Conservation (phyloP, 140 eudicot species). For the Stevia rebaudiana region DNA sequence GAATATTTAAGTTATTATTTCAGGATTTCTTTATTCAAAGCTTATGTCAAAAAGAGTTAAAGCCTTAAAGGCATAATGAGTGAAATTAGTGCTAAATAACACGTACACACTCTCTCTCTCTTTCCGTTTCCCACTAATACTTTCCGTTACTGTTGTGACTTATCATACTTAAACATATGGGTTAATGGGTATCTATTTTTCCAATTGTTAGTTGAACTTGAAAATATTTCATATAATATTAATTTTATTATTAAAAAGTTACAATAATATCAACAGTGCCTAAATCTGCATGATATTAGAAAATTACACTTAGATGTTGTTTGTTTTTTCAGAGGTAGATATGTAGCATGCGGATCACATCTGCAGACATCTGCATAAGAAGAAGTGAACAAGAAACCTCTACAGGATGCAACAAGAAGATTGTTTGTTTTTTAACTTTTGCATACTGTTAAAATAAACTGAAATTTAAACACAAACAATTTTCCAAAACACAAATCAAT, state of each 20-base stretch:
- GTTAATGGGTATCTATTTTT: neutral
- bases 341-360: too few relatives aligned
- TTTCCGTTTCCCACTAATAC: conserved; percentile 22
- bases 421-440: too few relatives aligned
- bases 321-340: too few relatives aligned
- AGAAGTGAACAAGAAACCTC: too few relatives aligned
- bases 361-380: too few relatives aligned
- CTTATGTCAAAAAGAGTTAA: conserved; percentile 28
- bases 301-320: too few relatives aligned
- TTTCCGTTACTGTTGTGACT: neutral
- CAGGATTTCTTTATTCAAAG: conserved; percentile 19
- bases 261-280: neutral
- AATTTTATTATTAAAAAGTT: neutral
- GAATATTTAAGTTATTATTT: conserved; percentile 18
- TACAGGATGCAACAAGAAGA: too few relatives aligned
- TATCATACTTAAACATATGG: neutral
- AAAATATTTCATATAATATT: neutral
- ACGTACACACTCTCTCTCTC: conserved; percentile 17
- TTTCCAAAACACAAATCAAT: too few relatives aligned
- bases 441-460: too few relatives aligned
- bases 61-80: conserved; percentile 15
- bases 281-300: neutral
- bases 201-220: neutral
- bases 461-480: too few relatives aligned
- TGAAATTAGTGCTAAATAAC: conserved; percentile 34